A percentile compares a stretch with the other conserved stretches of the same genome.
phyloP scores from a whole-genome alignment of 2,329 filamentous ascomycete genomes.

The Fusarium nisikadoi region DNA sequence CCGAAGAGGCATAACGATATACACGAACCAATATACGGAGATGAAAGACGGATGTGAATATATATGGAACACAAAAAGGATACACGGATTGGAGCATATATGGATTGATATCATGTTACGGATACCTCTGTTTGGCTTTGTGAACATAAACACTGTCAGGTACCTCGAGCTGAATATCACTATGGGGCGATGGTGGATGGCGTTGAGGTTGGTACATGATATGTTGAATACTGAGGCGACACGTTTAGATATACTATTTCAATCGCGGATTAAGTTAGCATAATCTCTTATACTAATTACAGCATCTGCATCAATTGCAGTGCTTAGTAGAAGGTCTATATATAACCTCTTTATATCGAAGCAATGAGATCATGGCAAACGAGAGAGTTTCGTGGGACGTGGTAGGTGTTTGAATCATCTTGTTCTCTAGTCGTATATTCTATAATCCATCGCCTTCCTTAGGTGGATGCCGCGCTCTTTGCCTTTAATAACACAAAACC shows the following conservation, averaged over 20 bases:
- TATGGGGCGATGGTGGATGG: not conserved
- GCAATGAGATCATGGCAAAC: constrained; percentile 43
- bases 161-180: constrained; percentile 3
- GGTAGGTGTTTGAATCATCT: constrained; percentile 1
- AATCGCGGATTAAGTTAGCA: not conserved
- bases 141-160: not conserved
- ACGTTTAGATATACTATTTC: not conserved
- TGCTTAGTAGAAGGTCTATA: not conserved
- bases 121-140: constrained; percentile 1
- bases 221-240: not conserved
- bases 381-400: constrained; percentile 42
- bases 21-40: constrained; percentile 13
- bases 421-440: constrained; percentile 21
- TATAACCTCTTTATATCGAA: not conserved
- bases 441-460: constrained; percentile 21
- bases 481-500: not conserved
- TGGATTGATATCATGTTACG: not conserved
- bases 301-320: too few relatives aligned
- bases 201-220: not conserved
- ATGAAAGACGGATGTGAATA: not conserved
- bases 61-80: not conserved
- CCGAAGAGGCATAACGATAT: constrained; percentile 14
- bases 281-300: not conserved
- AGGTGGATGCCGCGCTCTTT: not conserved
- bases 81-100: not conserved